phyloP scores from a whole-genome alignment of 2,329 filamentous ascomycete genomes.

The Exophiala oligosperma region DNA sequence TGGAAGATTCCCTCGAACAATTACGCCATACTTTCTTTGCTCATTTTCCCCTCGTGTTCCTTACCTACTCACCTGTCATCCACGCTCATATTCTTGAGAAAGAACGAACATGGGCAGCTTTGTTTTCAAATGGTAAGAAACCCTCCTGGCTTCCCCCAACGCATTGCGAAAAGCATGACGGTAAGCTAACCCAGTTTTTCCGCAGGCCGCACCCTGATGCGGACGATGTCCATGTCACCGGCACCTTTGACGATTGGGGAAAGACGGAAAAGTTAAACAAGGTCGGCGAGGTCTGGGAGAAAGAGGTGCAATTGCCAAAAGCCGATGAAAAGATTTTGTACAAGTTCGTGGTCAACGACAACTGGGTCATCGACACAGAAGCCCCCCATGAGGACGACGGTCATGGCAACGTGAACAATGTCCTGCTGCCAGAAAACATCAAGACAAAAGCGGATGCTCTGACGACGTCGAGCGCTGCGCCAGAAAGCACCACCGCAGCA shows the following conservation, averaged over 20 bases:
- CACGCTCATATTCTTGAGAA: not conserved
- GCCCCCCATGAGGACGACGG: constrained; percentile 80
- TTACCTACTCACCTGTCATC: not conserved
- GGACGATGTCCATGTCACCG: constrained; percentile 88
- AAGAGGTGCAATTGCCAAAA: constrained; percentile 72
- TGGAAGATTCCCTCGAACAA: constrained; percentile 2
- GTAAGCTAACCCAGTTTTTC: constrained; percentile 8
- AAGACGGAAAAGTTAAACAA: constrained; percentile 83
- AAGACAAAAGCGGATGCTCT: constrained; percentile 29
- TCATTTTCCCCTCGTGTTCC: not conserved
- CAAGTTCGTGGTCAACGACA: constrained; percentile 97
- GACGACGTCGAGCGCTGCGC: constrained; percentile 62
- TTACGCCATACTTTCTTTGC: constrained; percentile 10
- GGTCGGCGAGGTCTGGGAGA: constrained; percentile 70
- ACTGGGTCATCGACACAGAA: constrained; percentile 80
- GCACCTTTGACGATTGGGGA: constrained; percentile 92
- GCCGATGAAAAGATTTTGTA: constrained; percentile 76
- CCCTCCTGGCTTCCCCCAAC: not conserved
- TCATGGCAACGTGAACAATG: constrained; percentile 88
- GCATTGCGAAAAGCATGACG: no score
- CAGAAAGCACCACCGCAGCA: constrained; percentile 69
- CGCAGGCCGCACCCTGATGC: constrained; percentile 73
- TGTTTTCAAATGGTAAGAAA: constrained; percentile 29
- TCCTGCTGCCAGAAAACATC: constrained; percentile 75
- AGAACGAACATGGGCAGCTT: constrained; percentile 28